A percentile compares a stretch with the other conserved stretches of the same genome.
Conservation (phyloP, 2,329 filamentous ascomycete genomes). For the Aspergillus puulaauensis region DNA sequence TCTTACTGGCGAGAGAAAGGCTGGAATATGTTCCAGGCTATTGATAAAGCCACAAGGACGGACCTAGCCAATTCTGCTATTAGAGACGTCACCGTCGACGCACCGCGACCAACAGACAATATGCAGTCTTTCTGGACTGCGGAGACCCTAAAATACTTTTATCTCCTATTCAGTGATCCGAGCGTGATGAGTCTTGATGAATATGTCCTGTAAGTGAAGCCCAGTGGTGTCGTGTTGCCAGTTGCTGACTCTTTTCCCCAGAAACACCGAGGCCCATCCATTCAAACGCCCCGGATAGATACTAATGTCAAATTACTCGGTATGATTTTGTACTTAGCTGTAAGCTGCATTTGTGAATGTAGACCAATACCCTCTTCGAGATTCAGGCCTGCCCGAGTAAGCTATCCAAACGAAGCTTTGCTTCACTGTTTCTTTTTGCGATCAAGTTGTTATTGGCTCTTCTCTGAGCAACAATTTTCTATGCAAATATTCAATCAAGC, state of each 20-base stretch:
- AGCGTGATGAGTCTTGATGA: conserved; percentile 46
- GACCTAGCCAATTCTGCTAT: conserved; percentile 65
- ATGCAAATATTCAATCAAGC: not conserved
- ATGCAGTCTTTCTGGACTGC: conserved; percentile 76
- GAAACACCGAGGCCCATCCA: conserved; percentile 28
- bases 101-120: conserved; percentile 51
- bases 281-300: conserved; percentile 23
- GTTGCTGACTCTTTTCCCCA: conserved; percentile 1
- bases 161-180: conserved; percentile 47
- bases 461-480: not conserved
- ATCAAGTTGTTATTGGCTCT: not conserved
- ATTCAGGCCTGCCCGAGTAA: not conserved
- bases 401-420: not conserved
- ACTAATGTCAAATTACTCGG: not conserved
- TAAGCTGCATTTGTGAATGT: not conserved
- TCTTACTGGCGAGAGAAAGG: conserved; percentile 64
- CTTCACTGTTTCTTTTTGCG: not conserved
- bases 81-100: conserved; percentile 60
- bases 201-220: conserved; percentile 44
- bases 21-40: conserved; percentile 70
- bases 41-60: conserved; percentile 62
- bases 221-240: not conserved
- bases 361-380: conserved; percentile 11
- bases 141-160: conserved; percentile 51
- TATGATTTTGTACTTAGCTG: not conserved